phyloP scores from a whole-genome alignment of 352 stramenopile species.

The Phytopythium chamaehyphon region DNA sequence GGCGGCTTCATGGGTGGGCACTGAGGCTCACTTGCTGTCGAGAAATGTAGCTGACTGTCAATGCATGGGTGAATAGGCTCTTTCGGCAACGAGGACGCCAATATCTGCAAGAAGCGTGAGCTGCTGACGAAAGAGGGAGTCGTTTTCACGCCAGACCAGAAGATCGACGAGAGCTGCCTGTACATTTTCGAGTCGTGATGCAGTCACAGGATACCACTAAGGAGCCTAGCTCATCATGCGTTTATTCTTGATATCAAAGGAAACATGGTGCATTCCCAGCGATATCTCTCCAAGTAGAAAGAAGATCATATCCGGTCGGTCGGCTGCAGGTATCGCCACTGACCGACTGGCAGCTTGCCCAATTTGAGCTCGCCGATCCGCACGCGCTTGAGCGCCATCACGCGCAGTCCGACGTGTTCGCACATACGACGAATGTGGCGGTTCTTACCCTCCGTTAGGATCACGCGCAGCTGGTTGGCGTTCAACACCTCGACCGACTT shows the following conservation, averaged over 20 bases:
- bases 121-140: slow-evolving; percentile 66
- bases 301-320: slow-evolving; percentile 45
- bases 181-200: slow-evolving; percentile 31
- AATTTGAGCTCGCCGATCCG: slow-evolving; percentile 89
- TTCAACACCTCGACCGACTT: slow-evolving; percentile 81
- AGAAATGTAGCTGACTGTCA: background rate
- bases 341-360: slow-evolving; percentile 54
- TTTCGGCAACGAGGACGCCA: slow-evolving; percentile 46
- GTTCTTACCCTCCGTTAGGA: slow-evolving; percentile 94
- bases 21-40: background rate
- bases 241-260: background rate
- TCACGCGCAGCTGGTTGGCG: slow-evolving; percentile 79
- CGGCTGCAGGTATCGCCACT: slow-evolving; percentile 80
- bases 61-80: slow-evolving; percentile 30
- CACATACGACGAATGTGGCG: slow-evolving; percentile 97
- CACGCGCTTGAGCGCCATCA: slow-evolving; percentile 90
- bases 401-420: slow-evolving; percentile 85
- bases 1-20: slow-evolving; percentile 66
- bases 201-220: background rate
- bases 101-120: slow-evolving; percentile 64
- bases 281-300: slow-evolving; percentile 1
- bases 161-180: slow-evolving; percentile 48
- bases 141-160: slow-evolving; percentile 47
- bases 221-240: background rate
- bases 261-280: slow-evolving; percentile 2